Evolutionary conservation across 768 basidiomycete species (phyloP), one percentile per base, ranked within the genome.

Genomic region (Cyclocybe cylindracea): DNA sequence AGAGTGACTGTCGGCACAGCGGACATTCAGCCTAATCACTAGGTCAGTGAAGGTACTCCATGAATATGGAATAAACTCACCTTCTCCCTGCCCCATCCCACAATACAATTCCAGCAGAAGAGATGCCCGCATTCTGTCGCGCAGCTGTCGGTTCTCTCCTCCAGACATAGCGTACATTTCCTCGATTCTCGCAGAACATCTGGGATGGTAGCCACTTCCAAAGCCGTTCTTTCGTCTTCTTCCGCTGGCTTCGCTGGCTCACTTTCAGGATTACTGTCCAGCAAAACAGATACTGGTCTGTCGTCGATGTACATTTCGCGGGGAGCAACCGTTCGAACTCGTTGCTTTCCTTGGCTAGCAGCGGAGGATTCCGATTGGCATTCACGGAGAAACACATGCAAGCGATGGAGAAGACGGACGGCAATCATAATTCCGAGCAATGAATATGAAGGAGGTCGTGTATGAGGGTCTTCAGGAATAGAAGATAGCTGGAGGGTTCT

Each of bases 101-200:
- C 83, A 37, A 94, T 90, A 60, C 92, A 94, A 58, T 77, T 84
- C 92, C 92, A 94, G 59, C 91, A 93, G 64, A 94, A 94, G 41
- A 94, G 62, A 66, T 94, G 92, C 0, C 92, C 92, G 57, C 92
- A 94, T 66, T 94, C 92, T 0, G 92, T 94, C 29, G 86, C 83
- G 63, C 85, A 86, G 58, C 84, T 91, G 51, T 85, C 82, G 0
- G 88, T 91, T 59, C 92, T 78, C 66, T 92, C 89, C 59, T 94
- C 92, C 45, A 94, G 69, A 61, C 92, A 94, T 24, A 94, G 75
- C 4, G 91, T 91, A 56, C 92, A 94, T 54, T 78, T 86, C 62
- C 91, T 75, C 7, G 81, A 75, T 9, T 78, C 82, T 47, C 88
- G 74, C 2, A 78, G 53, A 7, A 67, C 72, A 2, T 72, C 58